phyloP scores from a whole-genome alignment of 305 asterid genomes.

The Rubia tinctorum region DNA sequence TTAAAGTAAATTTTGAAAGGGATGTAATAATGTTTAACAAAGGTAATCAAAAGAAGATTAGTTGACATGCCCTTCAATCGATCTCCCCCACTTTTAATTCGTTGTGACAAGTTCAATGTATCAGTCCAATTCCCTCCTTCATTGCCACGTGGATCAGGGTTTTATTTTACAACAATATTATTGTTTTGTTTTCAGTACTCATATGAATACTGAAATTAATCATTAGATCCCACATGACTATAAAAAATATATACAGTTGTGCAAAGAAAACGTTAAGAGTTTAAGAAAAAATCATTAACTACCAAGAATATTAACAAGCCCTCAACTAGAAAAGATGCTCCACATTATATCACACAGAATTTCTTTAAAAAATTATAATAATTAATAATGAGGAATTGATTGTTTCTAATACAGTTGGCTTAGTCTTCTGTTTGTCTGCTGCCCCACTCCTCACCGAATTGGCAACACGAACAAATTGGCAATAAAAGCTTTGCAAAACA shows the following conservation, averaged over 20 bases:
- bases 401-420: conserved; percentile 21
- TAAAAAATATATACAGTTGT: conserved; percentile 12
- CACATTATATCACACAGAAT: background rate
- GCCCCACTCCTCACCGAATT: conserved; percentile 24
- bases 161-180: conserved; percentile 6
- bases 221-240: conserved; percentile 25
- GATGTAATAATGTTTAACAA: background rate
- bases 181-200: conserved; percentile 14
- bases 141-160: conserved; percentile 20
- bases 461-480: conserved; percentile 11
- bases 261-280: conserved; percentile 4
- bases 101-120: conserved; percentile 21
- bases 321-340: conserved; percentile 24
- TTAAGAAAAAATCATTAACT: conserved; percentile 12
- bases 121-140: conserved; percentile 12
- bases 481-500: background rate
- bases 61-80: background rate
- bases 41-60: background rate
- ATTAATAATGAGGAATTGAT: background rate
- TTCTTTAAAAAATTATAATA: background rate
- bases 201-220: conserved; percentile 10
- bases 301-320: conserved; percentile 19
- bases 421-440: conserved; percentile 24
- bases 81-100: background rate
- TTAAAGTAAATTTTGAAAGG: background rate